Conservation (phyloP, 345 rosid genomes). For the Acer saccharum region DNA sequence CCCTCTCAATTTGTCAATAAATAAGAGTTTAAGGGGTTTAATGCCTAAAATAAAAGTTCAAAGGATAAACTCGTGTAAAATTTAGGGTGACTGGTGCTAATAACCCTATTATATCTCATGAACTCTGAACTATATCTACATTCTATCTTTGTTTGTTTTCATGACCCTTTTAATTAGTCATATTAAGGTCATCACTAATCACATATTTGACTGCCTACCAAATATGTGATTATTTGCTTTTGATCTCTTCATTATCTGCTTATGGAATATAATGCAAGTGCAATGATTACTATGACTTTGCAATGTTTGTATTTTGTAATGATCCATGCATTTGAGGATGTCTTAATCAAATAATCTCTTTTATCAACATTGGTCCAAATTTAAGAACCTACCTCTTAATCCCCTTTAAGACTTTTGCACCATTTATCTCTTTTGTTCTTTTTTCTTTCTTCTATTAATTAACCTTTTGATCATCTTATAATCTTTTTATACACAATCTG, state of each 20-base stretch:
- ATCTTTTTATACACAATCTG: background rate
- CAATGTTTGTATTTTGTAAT: background rate
- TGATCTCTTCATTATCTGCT: background rate
- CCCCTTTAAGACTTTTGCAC: background rate
- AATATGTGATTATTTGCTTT: conserved; percentile 10
- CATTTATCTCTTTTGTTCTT: background rate
- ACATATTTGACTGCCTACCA: conserved; percentile 28
- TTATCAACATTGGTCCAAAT: background rate
- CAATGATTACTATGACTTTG: conserved; percentile 28
- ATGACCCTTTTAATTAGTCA: too few relatives aligned
- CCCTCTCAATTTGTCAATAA: too few relatives aligned
- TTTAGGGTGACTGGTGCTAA: too few relatives aligned
- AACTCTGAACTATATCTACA: too few relatives aligned
- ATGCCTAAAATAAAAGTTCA: too few relatives aligned
- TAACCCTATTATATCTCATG: too few relatives aligned
- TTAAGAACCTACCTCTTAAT: background rate
- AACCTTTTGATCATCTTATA: background rate
- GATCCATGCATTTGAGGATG: background rate
- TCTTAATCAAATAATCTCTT: background rate
- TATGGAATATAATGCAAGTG: conserved; percentile 13
- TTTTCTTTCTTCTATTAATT: too few relatives aligned
- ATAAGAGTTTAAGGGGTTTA: too few relatives aligned
- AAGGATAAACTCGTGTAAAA: too few relatives aligned
- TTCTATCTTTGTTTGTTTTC: too few relatives aligned
- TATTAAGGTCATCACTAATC: too few relatives aligned